Percentiles rank a stretch among this genome's conserved stretches.
phyloP scores from a whole-genome alignment of 495 filamentous ascomycete species.

The Aspergillus saccharolyticus region DNA sequence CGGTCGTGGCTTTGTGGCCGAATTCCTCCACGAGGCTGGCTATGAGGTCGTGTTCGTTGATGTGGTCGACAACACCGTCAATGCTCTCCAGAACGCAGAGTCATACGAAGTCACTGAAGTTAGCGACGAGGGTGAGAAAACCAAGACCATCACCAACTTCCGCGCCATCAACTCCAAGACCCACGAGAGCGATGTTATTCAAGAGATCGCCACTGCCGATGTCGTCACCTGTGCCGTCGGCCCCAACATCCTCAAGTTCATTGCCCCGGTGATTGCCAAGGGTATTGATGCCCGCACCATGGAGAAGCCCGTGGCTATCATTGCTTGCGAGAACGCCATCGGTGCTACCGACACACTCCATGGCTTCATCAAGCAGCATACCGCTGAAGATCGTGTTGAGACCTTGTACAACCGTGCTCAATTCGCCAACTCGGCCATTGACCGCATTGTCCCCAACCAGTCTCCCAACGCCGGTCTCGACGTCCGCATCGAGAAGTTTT shows the following conservation, averaged over 20 bases:
- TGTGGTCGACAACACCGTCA: slow-evolving; percentile 77
- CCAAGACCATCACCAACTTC: slow-evolving; percentile 84
- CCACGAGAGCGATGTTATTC: slow-evolving; percentile 68
- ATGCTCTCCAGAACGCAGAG: slow-evolving; percentile 62
- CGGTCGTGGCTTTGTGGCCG: slow-evolving; percentile 62
- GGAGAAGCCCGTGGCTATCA: slow-evolving; percentile 75
- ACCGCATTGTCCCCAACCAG: slow-evolving; percentile 93
- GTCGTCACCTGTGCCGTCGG: slow-evolving; percentile 95
- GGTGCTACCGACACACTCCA: slow-evolving; percentile 81
- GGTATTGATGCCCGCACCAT: slow-evolving; percentile 71
- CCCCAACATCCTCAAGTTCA: slow-evolving; percentile 91
- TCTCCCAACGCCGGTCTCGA: slow-evolving; percentile 72
- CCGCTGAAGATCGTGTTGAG: slow-evolving; percentile 51
- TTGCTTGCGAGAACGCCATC: slow-evolving; percentile 97
- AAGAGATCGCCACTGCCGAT: slow-evolving; percentile 82
- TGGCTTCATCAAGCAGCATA: slow-evolving; percentile 74
- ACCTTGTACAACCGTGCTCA: slow-evolving; percentile 61
- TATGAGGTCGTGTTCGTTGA: slow-evolving; percentile 96
- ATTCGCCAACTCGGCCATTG: slow-evolving; percentile 95
- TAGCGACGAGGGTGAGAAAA: slow-evolving; percentile 74
- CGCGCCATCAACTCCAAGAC: slow-evolving; percentile 91
- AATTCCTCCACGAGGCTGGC: slow-evolving; percentile 68
- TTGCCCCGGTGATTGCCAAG: slow-evolving; percentile 89
- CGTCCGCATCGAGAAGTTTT: slow-evolving; percentile 95
- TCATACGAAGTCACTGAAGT: slow-evolving; percentile 92